Evolutionary conservation across 129 eudicot genomes (phyloP), one percentile per base, ranked within the genome.

Genomic region (Calendula officinalis): DNA sequence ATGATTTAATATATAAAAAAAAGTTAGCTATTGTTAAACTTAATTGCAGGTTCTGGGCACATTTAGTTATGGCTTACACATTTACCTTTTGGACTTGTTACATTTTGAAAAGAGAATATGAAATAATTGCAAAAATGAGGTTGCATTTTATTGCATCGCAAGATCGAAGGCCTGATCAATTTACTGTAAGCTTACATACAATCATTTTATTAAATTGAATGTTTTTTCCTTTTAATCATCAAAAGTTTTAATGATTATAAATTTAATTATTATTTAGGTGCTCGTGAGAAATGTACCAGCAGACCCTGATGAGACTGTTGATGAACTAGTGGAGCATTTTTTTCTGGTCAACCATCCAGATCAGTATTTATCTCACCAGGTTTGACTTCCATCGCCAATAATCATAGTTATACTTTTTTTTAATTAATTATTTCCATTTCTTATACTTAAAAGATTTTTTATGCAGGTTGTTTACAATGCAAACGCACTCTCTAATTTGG

Each of bases 281-380:
- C 90, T 91, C 5, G 96, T 91, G 60, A 71, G 88, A 81, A 91
- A 91, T 75, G 88, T 91, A 52, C 98, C 98, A 6, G 88, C 94
- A 47, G 94, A 91, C 57, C 79, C 84, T 5, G 96, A 91, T 67
- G 96, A 87, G 80, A 76, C 98, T 6, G 85, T 85, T 42, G 56
- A 75, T 58, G 91, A 91, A 75, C 86, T 78, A 46, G 98, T 91
- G 81, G 98, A 91, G 86, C 98, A 87, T 68, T 91, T 91, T 71
- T 91, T 91, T 62, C 70, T 83, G 34, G 90, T 87, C 73, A 87
- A 87, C 80, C 98, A 91, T 78, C 91, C 96, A 10, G 86, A 85
- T 76, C 81, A 91, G 41, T 91, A 91, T 77, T 84, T 87, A 60
- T 66, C 86, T 52, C 87, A 83, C 75, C 98, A 91, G 98, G 98